Base-by-base conservation (phyloP, 108 stramenopile species). In the Cyclotella distinguenda region DNA sequence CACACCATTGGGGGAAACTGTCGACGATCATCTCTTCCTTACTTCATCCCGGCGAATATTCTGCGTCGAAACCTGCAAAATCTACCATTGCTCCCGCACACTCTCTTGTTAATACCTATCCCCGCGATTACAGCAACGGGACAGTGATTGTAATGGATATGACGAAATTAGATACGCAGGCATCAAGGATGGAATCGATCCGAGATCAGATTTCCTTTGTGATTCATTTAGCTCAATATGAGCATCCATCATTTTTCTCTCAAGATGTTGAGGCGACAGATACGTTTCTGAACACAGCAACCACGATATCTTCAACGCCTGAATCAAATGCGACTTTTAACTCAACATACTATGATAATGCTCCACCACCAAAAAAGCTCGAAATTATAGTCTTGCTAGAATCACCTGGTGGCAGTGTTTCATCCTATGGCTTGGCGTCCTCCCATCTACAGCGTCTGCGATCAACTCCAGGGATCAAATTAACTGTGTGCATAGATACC, bases 401-500 rank as follows among this genome's bases (percentile, higher is more conserved):
- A 66, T 90, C 88, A 9, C 85, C 85, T 18, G 91, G 91, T 15
- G 91, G 91, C 15, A 70, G 74, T 35, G 88, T 86, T 22, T 66
- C 77, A 1, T 83, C 87, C 42, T 93, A 88, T 36, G 88, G 88
- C 8, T 49, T 93, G 23, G 86, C 87, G 22, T 83, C 88, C 26
- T 78, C 84, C 23, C 91, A 88, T 48, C 47, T 93, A 2, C 66
- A 80, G 18, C 75, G 88, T 4, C 47, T 93, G 23, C 82, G 86
- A 38, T 70, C 86, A 6, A 64, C 74, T 19, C 81, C 84, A 15
- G 82, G 82, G 2, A 67, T 93, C 33, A 79, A 66, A 16, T 60
- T 93, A 21, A 93, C 91, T 4, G 68, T 93, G 7, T 82, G 80
- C 51, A 84, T 89, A 31, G 91, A 93, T 57, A 81, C 82, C 18